Evolutionary conservation across 768 basidiomycete genomes (phyloP), one percentile per base, ranked within the genome.

Genomic region (Lentinula aciculospora): DNA sequence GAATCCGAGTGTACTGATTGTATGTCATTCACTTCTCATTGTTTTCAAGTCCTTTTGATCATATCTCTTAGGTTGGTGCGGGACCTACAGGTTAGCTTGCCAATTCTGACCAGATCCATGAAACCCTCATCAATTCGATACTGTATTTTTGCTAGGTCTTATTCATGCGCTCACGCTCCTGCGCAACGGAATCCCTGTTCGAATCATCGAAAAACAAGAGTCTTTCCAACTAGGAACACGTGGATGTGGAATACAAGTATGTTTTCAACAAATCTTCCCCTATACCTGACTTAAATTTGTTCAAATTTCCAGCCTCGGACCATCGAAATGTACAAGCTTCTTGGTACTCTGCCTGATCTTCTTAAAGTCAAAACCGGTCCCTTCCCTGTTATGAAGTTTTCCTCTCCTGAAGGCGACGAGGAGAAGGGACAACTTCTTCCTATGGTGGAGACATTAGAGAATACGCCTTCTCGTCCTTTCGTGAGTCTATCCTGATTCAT

Each of bases 141-240:
- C 17, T 47, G 25, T 13, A 8, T 9, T 45, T n/a, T 27, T 23
- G 23, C 47, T 9, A 53, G 71, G 73, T 23, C 65, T 72, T 13
- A 63, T 68, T 27, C 64, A 60, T 21, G 72, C 72, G 3, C 69
- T 71, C 4, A 65, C 65, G 0, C 65, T 75, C 25, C 63, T 77
- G 15, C 69, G 70, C 21, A 79, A 80, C 64, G 72, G 74, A 4
- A 66, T 82, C 17, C 71, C 77, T 9, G 75, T 83, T 6, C 76
- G 80, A 19, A 74, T 85, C 27, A 76, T 84, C 46, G 77, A 83
- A 58, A 80, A 79, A 60, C 73, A 72, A 50, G 62, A 68, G 0
- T 51, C 67, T 0, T 56, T 53, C n/a, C 48, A 53, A 4, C 19
- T 60, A 19, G 62, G 64, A 4, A 58, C 59, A 10, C 65, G 65